Conservation (phyloP, 306 rosid genomes). For the Comarum palustre region DNA sequence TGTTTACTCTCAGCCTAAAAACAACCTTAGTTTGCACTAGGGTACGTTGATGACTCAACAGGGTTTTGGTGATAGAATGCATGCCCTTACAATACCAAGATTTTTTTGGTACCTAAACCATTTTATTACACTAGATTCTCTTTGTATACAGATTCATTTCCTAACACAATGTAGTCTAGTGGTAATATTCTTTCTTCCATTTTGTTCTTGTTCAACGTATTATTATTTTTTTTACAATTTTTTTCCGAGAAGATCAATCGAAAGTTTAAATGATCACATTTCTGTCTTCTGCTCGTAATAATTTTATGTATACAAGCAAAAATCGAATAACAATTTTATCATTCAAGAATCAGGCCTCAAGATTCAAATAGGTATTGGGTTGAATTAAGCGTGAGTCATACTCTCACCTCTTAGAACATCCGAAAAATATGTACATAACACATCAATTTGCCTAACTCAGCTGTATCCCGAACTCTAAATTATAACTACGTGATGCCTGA, state of each 20-base stretch:
- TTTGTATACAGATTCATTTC: not conserved
- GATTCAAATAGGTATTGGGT: not conserved
- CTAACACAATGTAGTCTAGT: not conserved
- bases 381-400: not conserved
- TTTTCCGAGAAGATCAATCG: not conserved
- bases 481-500: not conserved
- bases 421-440: not conserved
- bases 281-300: too few relatives aligned
- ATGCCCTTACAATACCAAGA: not conserved
- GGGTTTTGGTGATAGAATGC: not conserved
- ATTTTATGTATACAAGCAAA: too few relatives aligned
- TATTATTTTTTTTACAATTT: too few relatives aligned
- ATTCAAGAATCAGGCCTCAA: too few relatives aligned
- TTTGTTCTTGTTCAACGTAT: too few relatives aligned
- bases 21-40: not conserved
- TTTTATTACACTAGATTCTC: not conserved
- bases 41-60: not conserved
- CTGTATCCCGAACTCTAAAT: not conserved
- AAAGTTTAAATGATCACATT: not conserved
- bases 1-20: not conserved
- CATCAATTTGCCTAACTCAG: not conserved
- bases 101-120: not conserved
- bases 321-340: too few relatives aligned
- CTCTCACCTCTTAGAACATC: not conserved
- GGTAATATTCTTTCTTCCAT: too few relatives aligned